Percentiles rank a stretch among this genome's conserved stretches.
Conservation (phyloP, 2,329 filamentous ascomycete species). For the Elsinoe fawcettii region DNA sequence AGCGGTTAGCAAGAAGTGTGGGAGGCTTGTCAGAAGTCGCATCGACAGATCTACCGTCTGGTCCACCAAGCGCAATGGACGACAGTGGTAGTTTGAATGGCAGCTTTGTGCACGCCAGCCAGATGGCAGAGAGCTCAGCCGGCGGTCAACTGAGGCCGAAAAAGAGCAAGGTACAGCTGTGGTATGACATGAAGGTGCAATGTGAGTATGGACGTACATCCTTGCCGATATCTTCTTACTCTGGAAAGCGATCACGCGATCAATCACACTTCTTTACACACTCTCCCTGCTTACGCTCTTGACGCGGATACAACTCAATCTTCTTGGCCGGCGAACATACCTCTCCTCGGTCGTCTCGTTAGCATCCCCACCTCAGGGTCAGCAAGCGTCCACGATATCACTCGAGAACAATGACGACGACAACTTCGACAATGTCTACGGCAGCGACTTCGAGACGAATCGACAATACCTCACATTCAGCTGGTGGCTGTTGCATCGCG, state of each 20-base stretch:
- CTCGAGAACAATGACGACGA: slow-evolving; percentile 93
- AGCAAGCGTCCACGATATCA: slow-evolving; percentile 65
- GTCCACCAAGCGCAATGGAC: slow-evolving; percentile 63
- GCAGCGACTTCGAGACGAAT: slow-evolving; percentile 94
- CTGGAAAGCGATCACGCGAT: slow-evolving; percentile 68
- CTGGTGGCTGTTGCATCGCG: slow-evolving; percentile 93
- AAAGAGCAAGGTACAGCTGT: slow-evolving; percentile 86
- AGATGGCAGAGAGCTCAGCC: slow-evolving; percentile 49
- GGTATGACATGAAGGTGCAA: slow-evolving; percentile 95
- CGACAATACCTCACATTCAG: slow-evolving; percentile 90
- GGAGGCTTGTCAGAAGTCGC: slow-evolving; percentile 47
- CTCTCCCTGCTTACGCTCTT: slow-evolving; percentile 82
- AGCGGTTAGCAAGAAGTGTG: slow-evolving; percentile 56
- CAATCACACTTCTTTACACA: slow-evolving; percentile 88
- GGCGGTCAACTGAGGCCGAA: slow-evolving; percentile 48
- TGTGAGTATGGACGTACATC: slow-evolving; percentile 50
- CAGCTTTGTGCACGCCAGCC: slow-evolving; percentile 75
- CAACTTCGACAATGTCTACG: slow-evolving; percentile 70
- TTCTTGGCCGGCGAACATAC: slow-evolving; percentile 90
- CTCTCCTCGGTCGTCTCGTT: slow-evolving; percentile 90
- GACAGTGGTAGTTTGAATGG: slow-evolving; percentile 77
- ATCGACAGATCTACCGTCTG: slow-evolving; percentile 50
- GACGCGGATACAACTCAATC: slow-evolving; percentile 91
- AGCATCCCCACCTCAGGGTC: slow-evolving; percentile 59
- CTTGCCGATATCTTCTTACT: slow-evolving; percentile 17